Percentiles rank a stretch among this genome's conserved stretches.
These are phyloP conservation scores for Galerina sulciceps DNA, from an alignment of 768 basidiomycete genomes.

Conservation along the genomic window DNA sequence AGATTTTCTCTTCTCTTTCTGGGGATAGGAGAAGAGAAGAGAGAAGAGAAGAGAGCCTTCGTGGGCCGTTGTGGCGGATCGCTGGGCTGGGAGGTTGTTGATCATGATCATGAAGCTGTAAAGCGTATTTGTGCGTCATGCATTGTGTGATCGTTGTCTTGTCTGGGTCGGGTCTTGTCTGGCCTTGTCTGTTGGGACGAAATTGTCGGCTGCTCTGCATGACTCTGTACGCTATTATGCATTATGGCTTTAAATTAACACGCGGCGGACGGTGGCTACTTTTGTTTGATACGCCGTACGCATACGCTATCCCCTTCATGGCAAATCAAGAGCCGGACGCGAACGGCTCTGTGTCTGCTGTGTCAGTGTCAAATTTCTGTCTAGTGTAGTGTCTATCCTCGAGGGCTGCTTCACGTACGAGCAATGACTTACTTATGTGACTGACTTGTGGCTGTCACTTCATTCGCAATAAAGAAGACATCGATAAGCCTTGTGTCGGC, in stretches of 20 bases:
- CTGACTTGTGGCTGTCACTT: slow-evolving; percentile 12
- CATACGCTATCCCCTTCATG: slow-evolving; percentile 3
- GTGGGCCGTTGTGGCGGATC: slow-evolving; percentile 21
- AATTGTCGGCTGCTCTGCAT: too few relatives aligned
- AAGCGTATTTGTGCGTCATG: slow-evolving; percentile 7
- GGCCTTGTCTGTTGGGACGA: not conserved
- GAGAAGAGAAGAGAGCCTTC: slow-evolving; percentile 3
- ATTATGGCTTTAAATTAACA: too few relatives aligned
- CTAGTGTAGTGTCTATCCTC: not conserved
- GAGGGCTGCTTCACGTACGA: slow-evolving; percentile 6
- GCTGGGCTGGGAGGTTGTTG: too few relatives aligned
- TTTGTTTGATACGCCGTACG: too few relatives aligned
- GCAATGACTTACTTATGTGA: too few relatives aligned
- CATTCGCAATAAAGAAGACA: not conserved
- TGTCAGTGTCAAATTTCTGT: not conserved
- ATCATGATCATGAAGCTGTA: not conserved
- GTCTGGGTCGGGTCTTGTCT: too few relatives aligned
- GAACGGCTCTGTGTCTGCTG: not conserved
- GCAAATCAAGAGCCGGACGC: not conserved
- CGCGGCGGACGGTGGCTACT: not conserved
- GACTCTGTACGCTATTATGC: too few relatives aligned
- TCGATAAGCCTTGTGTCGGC: slow-evolving; percentile 14
- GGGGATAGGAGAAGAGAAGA: not conserved
- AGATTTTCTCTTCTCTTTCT: slow-evolving; percentile 15
- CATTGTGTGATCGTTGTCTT: too few relatives aligned